Conservation (phyloP, 2,329 filamentous ascomycete genomes). For the Phaeosphaeriaceae sp. region DNA sequence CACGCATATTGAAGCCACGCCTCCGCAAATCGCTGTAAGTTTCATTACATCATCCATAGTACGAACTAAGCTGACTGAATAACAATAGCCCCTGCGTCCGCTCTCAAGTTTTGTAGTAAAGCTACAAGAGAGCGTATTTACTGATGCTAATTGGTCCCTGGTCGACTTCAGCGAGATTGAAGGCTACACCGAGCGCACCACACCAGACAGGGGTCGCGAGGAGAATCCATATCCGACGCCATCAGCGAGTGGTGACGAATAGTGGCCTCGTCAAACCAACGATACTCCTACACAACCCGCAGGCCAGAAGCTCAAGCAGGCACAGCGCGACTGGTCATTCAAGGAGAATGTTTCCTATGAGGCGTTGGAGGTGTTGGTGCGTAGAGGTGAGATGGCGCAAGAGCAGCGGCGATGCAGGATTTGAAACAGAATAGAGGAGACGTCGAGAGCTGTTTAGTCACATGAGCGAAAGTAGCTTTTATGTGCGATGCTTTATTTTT, state of each 20-base stretch:
- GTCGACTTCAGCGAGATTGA: not conserved
- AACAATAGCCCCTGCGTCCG: not conserved
- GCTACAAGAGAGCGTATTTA: not conserved
- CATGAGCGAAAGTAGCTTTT: not conserved
- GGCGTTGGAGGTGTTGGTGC: not conserved
- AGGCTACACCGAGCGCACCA: not conserved
- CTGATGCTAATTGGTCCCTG: not conserved
- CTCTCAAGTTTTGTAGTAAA: not conserved
- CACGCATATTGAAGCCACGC: not conserved
- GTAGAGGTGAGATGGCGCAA: not conserved
- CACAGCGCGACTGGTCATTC: not conserved
- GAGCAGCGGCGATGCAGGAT: not conserved
- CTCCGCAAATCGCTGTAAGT: not conserved
- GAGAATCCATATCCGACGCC: not conserved
- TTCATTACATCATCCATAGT: not conserved
- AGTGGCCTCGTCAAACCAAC: not conserved
- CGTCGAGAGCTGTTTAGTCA: no score
- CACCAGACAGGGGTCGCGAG: not conserved
- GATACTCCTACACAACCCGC: not conserved
- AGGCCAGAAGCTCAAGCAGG: not conserved
- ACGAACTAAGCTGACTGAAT: not conserved
- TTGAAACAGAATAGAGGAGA: no score
- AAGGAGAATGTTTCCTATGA: not conserved
- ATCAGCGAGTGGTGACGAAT: not conserved
- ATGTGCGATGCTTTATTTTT: not conserved